These are phyloP conservation scores for Trifolium fragiferum DNA, from an alignment of 306 rosid species.

Conservation along the genomic window DNA sequence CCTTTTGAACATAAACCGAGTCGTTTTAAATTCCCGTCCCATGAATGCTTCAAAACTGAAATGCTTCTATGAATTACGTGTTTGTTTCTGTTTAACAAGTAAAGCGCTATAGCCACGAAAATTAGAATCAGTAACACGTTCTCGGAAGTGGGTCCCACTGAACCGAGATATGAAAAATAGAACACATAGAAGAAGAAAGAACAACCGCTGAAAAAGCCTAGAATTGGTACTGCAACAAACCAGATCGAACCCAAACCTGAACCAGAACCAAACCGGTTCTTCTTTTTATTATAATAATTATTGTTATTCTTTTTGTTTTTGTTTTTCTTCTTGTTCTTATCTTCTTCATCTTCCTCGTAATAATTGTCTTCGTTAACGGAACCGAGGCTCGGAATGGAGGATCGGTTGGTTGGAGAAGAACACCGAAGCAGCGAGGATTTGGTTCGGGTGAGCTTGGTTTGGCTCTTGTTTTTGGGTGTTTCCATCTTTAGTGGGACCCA, in stretches of 20 bases:
- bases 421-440: slow-evolving; percentile 81
- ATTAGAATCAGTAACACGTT: slow-evolving; percentile 63
- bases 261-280: neutral
- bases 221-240: slow-evolving; percentile 35
- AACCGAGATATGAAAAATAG: slow-evolving; percentile 51
- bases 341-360: slow-evolving; percentile 45
- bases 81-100: slow-evolving; percentile 65
- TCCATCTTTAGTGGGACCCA: slow-evolving; percentile 56
- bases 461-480: slow-evolving; percentile 56
- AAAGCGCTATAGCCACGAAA: slow-evolving; percentile 65
- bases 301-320: neutral
- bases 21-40: slow-evolving; percentile 56
- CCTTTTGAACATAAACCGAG: slow-evolving; percentile 50
- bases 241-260: slow-evolving; percentile 48
- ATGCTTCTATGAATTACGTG: slow-evolving; percentile 54
- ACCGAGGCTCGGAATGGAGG: slow-evolving; percentile 71
- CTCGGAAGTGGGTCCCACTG: slow-evolving; percentile 59
- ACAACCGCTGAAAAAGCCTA: slow-evolving; percentile 46
- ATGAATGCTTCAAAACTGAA: slow-evolving; percentile 57
- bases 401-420: slow-evolving; percentile 81
- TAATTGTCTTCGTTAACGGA: slow-evolving; percentile 65
- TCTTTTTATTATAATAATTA: neutral
- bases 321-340: slow-evolving; percentile 43
- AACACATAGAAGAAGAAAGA: slow-evolving; percentile 42
- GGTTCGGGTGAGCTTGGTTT: slow-evolving; percentile 78